A percentile compares a stretch with the other conserved stretches of the same genome.
phyloP scores from a whole-genome alignment of 2,329 filamentous ascomycete genomes.

The Diaporthe vaccinii region DNA sequence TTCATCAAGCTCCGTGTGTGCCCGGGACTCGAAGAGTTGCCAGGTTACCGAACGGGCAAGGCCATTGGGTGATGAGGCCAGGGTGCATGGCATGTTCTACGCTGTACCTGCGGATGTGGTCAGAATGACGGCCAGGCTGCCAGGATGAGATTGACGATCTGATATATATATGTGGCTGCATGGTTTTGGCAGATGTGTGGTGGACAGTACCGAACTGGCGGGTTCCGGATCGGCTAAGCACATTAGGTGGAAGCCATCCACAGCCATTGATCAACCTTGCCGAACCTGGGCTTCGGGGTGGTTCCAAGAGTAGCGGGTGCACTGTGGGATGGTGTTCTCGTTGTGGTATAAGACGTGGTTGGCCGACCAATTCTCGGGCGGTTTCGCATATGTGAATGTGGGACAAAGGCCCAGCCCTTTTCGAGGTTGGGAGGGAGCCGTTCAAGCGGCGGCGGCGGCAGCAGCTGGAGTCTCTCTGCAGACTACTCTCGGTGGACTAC shows the following conservation, averaged over 20 bases:
- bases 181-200: conserved; percentile 32
- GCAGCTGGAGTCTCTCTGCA: background rate
- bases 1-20: conserved; percentile 25
- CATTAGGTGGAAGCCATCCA: conserved; percentile 33
- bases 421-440: background rate
- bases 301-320: background rate
- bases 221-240: conserved; percentile 31
- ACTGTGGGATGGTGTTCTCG: background rate
- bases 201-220: conserved; percentile 33
- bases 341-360: background rate
- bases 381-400: conserved; percentile 3
- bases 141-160: conserved; percentile 21
- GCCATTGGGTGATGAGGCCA: background rate
- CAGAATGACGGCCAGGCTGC: conserved; percentile 6
- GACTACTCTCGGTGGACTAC: background rate
- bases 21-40: conserved; percentile 6
- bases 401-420: background rate
- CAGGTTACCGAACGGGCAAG: background rate
- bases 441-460: background rate
- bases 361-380: background rate
- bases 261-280: conserved; percentile 8
- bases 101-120: conserved; percentile 13
- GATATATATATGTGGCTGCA: conserved; percentile 30
- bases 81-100: background rate
- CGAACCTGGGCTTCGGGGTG: conserved; percentile 10